Conservation (phyloP, 2,329 filamentous ascomycete species). For the Trichoderma aggressivum region DNA sequence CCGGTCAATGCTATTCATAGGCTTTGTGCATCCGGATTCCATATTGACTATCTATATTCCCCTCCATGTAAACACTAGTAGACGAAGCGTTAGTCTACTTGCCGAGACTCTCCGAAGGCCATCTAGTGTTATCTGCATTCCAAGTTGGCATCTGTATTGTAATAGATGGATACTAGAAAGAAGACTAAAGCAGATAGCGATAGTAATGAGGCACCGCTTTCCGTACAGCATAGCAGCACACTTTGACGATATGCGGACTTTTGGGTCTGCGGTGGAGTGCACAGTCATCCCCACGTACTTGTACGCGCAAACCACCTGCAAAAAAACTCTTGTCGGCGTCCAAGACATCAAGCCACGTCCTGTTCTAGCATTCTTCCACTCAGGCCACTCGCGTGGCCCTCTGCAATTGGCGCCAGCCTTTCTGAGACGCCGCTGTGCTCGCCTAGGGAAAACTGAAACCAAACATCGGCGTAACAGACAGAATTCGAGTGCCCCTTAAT, state of each 20-base stretch:
- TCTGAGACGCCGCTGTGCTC: not conserved
- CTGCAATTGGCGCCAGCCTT: conserved; percentile 11
- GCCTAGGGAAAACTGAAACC: conserved; percentile 8
- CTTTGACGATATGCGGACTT: too few relatives aligned
- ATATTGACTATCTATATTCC: not conserved
- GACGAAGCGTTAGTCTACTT: not conserved
- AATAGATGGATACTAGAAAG: not conserved
- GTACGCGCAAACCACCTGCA: not conserved
- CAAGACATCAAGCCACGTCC: not conserved
- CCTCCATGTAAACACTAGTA: not conserved
- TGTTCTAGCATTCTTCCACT: not conserved
- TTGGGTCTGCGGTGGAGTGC: too few relatives aligned
- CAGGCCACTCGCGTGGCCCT: conserved; percentile 14
- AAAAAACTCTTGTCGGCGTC: not conserved
- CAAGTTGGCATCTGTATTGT: not conserved
- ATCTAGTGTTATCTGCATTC: not conserved
- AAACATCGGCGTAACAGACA: conserved; percentile 6
- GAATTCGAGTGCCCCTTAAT: not conserved
- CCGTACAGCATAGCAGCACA: not conserved
- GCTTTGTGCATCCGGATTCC: not conserved
- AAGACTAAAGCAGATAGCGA: not conserved
- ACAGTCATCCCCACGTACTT: not conserved
- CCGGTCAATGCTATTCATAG: not conserved
- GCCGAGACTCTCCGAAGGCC: not conserved
- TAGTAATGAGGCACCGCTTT: not conserved